Evolutionary conservation across 1,284 basidiomycete species (phyloP).

Genomic region (Cutaneotrichosporon cutaneum): DNA sequence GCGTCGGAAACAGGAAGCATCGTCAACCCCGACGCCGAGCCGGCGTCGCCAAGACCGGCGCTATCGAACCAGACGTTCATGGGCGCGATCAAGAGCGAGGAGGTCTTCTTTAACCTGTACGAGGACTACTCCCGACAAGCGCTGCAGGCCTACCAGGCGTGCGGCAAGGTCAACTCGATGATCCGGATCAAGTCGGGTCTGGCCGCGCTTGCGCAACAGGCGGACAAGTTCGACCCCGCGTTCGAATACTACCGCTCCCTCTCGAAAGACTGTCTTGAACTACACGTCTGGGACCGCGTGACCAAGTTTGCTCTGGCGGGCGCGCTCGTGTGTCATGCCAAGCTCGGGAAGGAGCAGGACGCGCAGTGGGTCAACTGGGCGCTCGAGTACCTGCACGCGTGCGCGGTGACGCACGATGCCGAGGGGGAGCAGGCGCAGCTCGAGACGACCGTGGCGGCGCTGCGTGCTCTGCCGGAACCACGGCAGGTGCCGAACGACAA

Average conservation of each 20-base stretch:
- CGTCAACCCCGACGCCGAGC: not conserved
- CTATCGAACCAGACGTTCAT: slow-evolving; percentile 68
- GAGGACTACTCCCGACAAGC: slow-evolving; percentile 70
- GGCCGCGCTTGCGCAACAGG: slow-evolving; percentile 78
- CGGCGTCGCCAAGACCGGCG: slow-evolving; percentile 13
- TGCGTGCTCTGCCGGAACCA: slow-evolving; percentile 23
- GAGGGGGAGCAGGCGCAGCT: slow-evolving; percentile 16
- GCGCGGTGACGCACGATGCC: slow-evolving; percentile 17
- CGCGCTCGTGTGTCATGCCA: slow-evolving; percentile 34
- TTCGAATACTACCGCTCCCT: slow-evolving; percentile 39
- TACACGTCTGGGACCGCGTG: slow-evolving; percentile 42
- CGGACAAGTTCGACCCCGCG: slow-evolving; percentile 33
- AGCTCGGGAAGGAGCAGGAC: slow-evolving; percentile 30
- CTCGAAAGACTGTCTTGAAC: slow-evolving; percentile 40
- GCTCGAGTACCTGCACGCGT: slow-evolving; percentile 43
- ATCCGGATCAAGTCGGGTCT: slow-evolving; percentile 77
- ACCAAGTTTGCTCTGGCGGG: slow-evolving; percentile 38
- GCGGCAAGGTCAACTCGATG: slow-evolving; percentile 77
- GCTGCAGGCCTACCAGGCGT: slow-evolving; percentile 75
- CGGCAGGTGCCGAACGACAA: slow-evolving; percentile 14
- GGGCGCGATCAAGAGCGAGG: slow-evolving; percentile 60
- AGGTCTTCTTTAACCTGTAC: slow-evolving; percentile 73
- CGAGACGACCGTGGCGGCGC: slow-evolving; percentile 20
- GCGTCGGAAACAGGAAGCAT: not conserved
- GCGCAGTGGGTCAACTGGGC: slow-evolving; percentile 45